Base-by-base conservation (phyloP, 208 protist genomes). In the Wallacemonas collosoma region DNA sequence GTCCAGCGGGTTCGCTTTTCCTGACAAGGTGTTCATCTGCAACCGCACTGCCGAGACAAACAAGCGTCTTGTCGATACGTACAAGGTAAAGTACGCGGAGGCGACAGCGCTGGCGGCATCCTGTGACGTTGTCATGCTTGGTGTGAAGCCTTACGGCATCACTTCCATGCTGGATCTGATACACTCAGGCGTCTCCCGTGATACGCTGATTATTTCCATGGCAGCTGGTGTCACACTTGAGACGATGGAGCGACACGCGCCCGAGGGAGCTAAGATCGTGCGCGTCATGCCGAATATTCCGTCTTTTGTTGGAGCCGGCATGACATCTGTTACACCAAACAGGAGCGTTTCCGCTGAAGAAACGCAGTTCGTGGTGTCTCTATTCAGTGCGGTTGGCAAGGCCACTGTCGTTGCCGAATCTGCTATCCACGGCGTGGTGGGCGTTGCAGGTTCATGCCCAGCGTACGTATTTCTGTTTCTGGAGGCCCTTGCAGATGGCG, bases 221-320 rank as follows among this genome's bases (percentile, higher is more conserved):
- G 94, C 95, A 4, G 97, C 96, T 1, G 96, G 95, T 11, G 86
- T 99, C 1, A 85, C 71, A 3, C 81, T 98, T 38, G 75, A 68
- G 5, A 80, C 81, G 6, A 90, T 98, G 51, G 81, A 95, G 57
- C 77, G 78, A 15, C 55, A 83, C n/a, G 79, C 97, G 2, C 73
- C 70, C 0, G 51, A 63, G 2, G 68, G 73, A 1, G 40, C 81
- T 40, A 89, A 91, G 40, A 74, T 98, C 6, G 73, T 98, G 3
- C 90, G 98, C 36, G 95, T 98, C 1, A 99, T 99, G 98, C 98
- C 98, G 12, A 99, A 99, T 76, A 83, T 97, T 3, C 90, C 97
- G 0, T 80, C 75, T 6, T 72, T 89, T 51, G 95, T 99, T 8
- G 82, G 90, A 14, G 80, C 83, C 38, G 85, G 85, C 36, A 85